These are phyloP conservation scores for Pythium scleroteichum DNA, from an alignment of 352 stramenopile genomes.

Conservation along the genomic window DNA sequence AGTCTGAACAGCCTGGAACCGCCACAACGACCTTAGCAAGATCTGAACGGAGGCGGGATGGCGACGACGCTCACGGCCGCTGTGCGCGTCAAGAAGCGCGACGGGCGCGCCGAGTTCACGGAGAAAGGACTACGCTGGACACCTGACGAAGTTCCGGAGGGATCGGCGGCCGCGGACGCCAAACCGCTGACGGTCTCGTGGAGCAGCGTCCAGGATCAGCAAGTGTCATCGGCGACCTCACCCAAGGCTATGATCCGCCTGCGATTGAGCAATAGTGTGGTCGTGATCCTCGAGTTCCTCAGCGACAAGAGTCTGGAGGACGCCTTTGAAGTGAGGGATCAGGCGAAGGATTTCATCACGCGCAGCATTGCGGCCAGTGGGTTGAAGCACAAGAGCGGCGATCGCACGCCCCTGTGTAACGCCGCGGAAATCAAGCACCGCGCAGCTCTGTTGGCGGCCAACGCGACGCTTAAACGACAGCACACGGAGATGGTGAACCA, in stretches of 20 bases:
- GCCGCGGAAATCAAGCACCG: conserved; percentile 84
- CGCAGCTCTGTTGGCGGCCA: conserved; percentile 68
- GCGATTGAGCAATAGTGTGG: conserved; percentile 60
- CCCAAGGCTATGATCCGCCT: conserved; percentile 85
- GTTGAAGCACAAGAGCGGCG: conserved; percentile 36
- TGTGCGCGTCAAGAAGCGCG: conserved; percentile 82
- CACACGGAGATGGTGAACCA: conserved; percentile 89
- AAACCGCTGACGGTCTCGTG: conserved; percentile 53
- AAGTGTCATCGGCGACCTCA: conserved; percentile 72
- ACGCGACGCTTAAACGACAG: conserved; percentile 79
- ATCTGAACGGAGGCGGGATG: conserved; percentile 1
- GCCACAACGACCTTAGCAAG: too few relatives aligned
- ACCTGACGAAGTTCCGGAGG: conserved; percentile 38
- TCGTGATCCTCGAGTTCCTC: conserved; percentile 74
- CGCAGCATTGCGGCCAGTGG: conserved; percentile 48
- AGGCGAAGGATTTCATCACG: conserved; percentile 70
- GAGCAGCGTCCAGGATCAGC: conserved; percentile 75
- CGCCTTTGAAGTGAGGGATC: conserved; percentile 67
- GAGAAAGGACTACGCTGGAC: conserved; percentile 62
- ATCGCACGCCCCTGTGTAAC: conserved; percentile 62
- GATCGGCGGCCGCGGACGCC: conserved; percentile 8
- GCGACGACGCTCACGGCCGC: conserved; percentile 47
- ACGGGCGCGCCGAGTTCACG: conserved; percentile 61
- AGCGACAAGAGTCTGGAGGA: conserved; percentile 50
- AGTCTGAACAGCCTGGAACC: too few relatives aligned